A percentile compares a stretch with the other conserved stretches of the same genome.
phyloP scores from a whole-genome alignment of 768 basidiomycete species.

The Cystofilobasidium capitatum region DNA sequence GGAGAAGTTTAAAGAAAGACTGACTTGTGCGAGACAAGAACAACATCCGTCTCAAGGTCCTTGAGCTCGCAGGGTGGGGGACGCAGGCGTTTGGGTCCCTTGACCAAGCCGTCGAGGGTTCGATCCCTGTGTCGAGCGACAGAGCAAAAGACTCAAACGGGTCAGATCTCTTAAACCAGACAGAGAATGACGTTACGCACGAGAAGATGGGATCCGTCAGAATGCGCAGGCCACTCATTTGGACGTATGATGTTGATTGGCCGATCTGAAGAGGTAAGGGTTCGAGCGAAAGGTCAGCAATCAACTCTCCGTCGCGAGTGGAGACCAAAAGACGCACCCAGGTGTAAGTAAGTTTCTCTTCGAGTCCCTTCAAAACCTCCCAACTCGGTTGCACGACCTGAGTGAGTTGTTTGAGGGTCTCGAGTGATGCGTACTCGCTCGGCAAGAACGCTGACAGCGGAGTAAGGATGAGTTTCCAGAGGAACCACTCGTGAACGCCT shows the following conservation, averaged over 20 bases:
- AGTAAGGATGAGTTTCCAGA: constrained; percentile 14
- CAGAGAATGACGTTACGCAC: not conserved
- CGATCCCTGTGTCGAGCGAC: constrained; percentile 22
- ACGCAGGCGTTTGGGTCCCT: constrained; percentile 36
- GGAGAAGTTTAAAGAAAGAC: constrained; percentile 16
- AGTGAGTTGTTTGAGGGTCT: constrained; percentile 15
- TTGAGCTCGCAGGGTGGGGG: constrained; percentile 35
- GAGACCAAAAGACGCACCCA: constrained; percentile 27
- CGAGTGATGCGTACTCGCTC: constrained; percentile 12
- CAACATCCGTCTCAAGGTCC: constrained; percentile 36
- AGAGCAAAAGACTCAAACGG: not conserved
- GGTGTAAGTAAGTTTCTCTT: constrained; percentile 3
- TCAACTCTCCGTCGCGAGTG: constrained; percentile 32
- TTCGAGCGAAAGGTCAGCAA: constrained; percentile 27
- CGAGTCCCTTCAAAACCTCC: not conserved
- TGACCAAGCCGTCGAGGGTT: constrained; percentile 31
- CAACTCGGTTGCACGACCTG: constrained; percentile 14
- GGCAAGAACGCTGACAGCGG: constrained; percentile 9
- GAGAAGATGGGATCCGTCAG: constrained; percentile 40
- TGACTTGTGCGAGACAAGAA: constrained; percentile 39
- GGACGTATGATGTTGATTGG: constrained; percentile 39
- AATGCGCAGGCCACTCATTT: constrained; percentile 36
- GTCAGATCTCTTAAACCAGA: too few species aligned
- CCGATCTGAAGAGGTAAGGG: constrained; percentile 35
- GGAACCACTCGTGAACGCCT: constrained; percentile 18